These are phyloP conservation scores for Huntiella bhutanensis DNA, from an alignment of 2,329 filamentous ascomycete genomes.

Conservation along the genomic window DNA sequence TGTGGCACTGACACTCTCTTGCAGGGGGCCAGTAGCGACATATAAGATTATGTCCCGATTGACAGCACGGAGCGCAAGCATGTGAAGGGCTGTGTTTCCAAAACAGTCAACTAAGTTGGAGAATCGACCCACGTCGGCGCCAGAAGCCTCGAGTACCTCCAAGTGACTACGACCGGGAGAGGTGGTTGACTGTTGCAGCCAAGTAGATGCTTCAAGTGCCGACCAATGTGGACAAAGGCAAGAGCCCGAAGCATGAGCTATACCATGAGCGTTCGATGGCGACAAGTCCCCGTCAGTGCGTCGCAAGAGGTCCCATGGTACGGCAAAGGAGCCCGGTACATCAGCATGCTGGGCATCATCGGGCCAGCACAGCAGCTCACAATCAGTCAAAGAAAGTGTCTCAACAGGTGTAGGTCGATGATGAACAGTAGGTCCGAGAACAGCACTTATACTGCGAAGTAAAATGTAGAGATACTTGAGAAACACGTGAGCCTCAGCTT, in stretches of 20 bases:
- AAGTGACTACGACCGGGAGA: background rate
- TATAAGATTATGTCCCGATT: conserved; percentile 13
- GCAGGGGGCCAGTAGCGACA: background rate
- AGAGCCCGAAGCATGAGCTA: conserved; percentile 14
- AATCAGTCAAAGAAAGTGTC: background rate
- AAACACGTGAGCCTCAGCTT: background rate
- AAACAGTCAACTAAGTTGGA: conserved; percentile 21
- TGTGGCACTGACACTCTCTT: conserved; percentile 14
- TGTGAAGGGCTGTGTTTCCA: conserved; percentile 28
- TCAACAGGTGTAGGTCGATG: conserved; percentile 7
- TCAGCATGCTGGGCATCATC: no score
- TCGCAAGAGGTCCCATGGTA: conserved; percentile 33
- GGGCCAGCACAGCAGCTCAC: no score
- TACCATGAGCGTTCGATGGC: background rate
- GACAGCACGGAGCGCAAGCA: conserved; percentile 23
- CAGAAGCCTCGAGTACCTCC: background rate
- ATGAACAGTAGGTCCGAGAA: conserved; percentile 4
- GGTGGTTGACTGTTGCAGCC: conserved; percentile 14
- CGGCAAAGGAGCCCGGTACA: conserved; percentile 13
- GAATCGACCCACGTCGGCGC: background rate
- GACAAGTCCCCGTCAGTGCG: conserved; percentile 13
- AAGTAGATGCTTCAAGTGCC: conserved; percentile 16
- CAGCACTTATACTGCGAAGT: background rate
- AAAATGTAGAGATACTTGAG: conserved; percentile 11
- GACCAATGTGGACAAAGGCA: conserved; percentile 17